Evolutionary conservation across 2,329 filamentous ascomycete species (phyloP).

Genomic region (Coleophoma cylindrospora): DNA sequence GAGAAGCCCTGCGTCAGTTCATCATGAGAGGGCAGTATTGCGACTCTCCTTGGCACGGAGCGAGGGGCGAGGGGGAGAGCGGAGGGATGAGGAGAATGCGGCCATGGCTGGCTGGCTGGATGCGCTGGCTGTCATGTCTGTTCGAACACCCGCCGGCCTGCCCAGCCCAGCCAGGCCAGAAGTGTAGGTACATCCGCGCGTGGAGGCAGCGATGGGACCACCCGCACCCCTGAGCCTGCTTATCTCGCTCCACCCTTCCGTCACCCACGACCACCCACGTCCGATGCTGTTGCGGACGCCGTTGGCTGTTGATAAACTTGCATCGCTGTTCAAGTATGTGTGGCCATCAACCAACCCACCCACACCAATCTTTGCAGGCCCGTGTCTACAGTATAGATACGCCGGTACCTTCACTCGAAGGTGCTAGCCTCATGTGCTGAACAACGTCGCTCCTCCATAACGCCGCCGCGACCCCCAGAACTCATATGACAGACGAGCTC

Average conservation of each 20-base stretch:
- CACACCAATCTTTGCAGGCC: not conserved
- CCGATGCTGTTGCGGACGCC: not conserved
- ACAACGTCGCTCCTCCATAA: not conserved
- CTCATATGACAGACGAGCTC: not conserved
- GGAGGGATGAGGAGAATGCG: not conserved
- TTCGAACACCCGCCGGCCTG: not conserved
- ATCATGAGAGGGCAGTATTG: too few species aligned
- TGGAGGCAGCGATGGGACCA: not conserved
- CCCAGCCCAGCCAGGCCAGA: not conserved
- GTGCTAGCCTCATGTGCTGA: not conserved
- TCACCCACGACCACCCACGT: not conserved
- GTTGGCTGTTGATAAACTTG: constrained; percentile 7
- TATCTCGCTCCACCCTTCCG: not conserved
- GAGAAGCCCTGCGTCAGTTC: too few species aligned
- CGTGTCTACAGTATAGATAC: not conserved
- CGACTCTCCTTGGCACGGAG: too few species aligned
- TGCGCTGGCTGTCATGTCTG: not conserved
- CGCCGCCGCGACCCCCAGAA: not conserved
- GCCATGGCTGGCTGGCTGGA: not conserved
- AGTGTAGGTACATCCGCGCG: not conserved
- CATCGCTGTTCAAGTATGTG: constrained; percentile 1
- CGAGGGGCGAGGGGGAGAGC: too few species aligned
- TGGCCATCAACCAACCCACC: not conserved
- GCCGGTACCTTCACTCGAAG: not conserved
- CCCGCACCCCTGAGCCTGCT: not conserved